Conservation (phyloP, 345 rosid genomes). For the Turnera subulata region DNA sequence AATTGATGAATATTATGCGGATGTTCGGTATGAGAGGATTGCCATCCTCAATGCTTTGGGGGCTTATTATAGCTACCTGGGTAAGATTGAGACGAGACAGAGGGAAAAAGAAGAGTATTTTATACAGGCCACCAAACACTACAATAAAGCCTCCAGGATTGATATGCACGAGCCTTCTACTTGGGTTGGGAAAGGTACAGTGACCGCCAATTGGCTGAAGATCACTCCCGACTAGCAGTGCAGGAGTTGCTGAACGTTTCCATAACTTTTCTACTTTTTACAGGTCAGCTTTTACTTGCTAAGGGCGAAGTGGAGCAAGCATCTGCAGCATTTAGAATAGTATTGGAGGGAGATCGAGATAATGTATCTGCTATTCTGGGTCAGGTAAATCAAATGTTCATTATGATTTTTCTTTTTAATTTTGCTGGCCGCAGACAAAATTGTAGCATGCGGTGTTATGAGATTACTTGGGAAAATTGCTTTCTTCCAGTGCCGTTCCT, state of each 20-base stretch:
- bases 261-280: slow-evolving; percentile 7
- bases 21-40: slow-evolving; percentile 92
- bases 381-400: slow-evolving; percentile 49
- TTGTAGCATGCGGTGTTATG: neutral
- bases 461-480: neutral
- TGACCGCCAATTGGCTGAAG: too few species aligned
- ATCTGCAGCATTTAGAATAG: slow-evolving; percentile 81
- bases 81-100: slow-evolving; percentile 80
- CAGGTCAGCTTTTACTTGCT: slow-evolving; percentile 96
- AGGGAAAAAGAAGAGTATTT: slow-evolving; percentile 92
- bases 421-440: neutral
- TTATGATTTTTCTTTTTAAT: neutral
- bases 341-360: slow-evolving; percentile 67
- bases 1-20: slow-evolving; percentile 95
- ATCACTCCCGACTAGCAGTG: too few species aligned
- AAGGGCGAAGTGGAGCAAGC: slow-evolving; percentile 95
- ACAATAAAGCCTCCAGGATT: slow-evolving; percentile 89
- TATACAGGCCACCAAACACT: slow-evolving; percentile 77
- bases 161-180: slow-evolving; percentile 99
- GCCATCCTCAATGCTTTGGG: slow-evolving; percentile 94
- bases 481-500: slow-evolving; percentile 1
- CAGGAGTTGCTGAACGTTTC: too few species aligned
- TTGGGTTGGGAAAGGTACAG: slow-evolving; percentile 99
- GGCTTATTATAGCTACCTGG: slow-evolving; percentile 88
- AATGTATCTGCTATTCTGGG: slow-evolving; percentile 96